phyloP scores from a whole-genome alignment of 108 stramenopile species.

The Asterionellopsis glacialis region DNA sequence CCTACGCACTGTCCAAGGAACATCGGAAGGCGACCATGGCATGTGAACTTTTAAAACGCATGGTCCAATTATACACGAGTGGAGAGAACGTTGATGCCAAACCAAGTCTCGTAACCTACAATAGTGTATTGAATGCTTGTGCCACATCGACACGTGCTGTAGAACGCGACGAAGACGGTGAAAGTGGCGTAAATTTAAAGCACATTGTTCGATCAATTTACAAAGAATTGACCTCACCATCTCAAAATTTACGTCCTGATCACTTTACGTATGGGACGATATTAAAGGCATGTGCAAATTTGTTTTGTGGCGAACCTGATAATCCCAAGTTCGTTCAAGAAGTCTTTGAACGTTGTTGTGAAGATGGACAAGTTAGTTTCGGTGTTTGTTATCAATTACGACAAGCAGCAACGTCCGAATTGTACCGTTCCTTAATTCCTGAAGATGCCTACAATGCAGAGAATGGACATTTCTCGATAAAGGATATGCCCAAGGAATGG shows the following conservation, averaged over 20 bases:
- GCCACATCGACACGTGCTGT: constrained; percentile 12
- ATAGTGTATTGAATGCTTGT: constrained; percentile 44
- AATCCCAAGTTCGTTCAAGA: constrained; percentile 4
- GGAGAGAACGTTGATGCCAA: constrained; percentile 18
- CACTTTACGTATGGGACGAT: constrained; percentile 26
- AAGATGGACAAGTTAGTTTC: constrained; percentile 15
- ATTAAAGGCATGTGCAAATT: constrained; percentile 22
- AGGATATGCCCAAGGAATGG: constrained; percentile 24
- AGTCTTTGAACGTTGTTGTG: constrained; percentile 21
- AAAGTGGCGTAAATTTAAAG: background rate
- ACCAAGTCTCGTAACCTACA: constrained; percentile 44
- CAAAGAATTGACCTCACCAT: constrained; percentile 1
- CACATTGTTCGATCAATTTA: constrained; percentile 11
- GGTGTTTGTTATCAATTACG: constrained; percentile 17
- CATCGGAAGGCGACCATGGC: constrained; percentile 29
- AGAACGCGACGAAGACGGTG: constrained; percentile 8
- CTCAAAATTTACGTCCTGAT: constrained; percentile 3
- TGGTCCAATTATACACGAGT: constrained; percentile 23
- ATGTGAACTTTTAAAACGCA: constrained; percentile 21
- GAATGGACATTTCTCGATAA: constrained; percentile 4
- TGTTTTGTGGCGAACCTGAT: constrained; percentile 6
- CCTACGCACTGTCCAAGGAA: constrained; percentile 27
- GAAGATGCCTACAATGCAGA: constrained; percentile 5
- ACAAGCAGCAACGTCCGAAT: constrained; percentile 16
- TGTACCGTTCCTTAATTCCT: constrained; percentile 7